These are phyloP conservation scores for Aureobasidium sp. DNA, from an alignment of 2,329 filamentous ascomycete genomes.

Conservation along the genomic window DNA sequence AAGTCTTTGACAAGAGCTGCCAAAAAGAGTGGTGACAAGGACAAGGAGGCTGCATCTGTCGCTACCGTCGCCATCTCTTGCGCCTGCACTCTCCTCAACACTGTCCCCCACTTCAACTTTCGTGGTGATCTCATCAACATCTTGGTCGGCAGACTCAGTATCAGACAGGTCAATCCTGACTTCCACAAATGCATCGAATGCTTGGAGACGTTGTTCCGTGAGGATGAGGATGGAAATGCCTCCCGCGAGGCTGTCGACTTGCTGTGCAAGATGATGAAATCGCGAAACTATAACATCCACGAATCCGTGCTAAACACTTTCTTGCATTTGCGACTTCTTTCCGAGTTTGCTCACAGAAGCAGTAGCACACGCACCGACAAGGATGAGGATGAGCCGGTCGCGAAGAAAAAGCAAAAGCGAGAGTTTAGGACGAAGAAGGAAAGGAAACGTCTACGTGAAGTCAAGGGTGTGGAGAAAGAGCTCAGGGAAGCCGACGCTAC, in stretches of 20 bases:
- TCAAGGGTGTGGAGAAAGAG: slow-evolving; percentile 83
- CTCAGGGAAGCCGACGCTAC: slow-evolving; percentile 87
- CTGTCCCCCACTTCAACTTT: slow-evolving; percentile 97
- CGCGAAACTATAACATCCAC: slow-evolving; percentile 71
- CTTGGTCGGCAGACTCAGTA: slow-evolving; percentile 74
- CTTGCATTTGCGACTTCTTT: slow-evolving; percentile 77
- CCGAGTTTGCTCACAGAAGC: slow-evolving; percentile 78
- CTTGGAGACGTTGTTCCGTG: slow-evolving; percentile 71
- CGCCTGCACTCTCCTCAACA: slow-evolving; percentile 69
- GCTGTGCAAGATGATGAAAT: slow-evolving; percentile 92
- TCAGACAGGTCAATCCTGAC: slow-evolving; percentile 62
- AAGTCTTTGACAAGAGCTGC: slow-evolving; percentile 59
- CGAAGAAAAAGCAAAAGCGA: slow-evolving; percentile 49
- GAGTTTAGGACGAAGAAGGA: slow-evolving; percentile 85
- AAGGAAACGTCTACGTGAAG: slow-evolving; percentile 76
- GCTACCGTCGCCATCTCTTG: slow-evolving; percentile 76
- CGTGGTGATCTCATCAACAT: slow-evolving; percentile 81
- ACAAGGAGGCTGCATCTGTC: slow-evolving; percentile 39
- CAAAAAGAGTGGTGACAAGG: slow-evolving; percentile 13
- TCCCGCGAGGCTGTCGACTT: slow-evolving; percentile 80
- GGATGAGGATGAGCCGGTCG: slow-evolving; percentile 36
- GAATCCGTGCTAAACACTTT: slow-evolving; percentile 87
- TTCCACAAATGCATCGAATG: slow-evolving; percentile 72
- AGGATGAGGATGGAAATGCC: slow-evolving; percentile 84
- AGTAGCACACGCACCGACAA: slow-evolving; percentile 71